Evolutionary conservation across 108 stramenopile species (phyloP).

Genomic region (Mediolabrus comicus): DNA sequence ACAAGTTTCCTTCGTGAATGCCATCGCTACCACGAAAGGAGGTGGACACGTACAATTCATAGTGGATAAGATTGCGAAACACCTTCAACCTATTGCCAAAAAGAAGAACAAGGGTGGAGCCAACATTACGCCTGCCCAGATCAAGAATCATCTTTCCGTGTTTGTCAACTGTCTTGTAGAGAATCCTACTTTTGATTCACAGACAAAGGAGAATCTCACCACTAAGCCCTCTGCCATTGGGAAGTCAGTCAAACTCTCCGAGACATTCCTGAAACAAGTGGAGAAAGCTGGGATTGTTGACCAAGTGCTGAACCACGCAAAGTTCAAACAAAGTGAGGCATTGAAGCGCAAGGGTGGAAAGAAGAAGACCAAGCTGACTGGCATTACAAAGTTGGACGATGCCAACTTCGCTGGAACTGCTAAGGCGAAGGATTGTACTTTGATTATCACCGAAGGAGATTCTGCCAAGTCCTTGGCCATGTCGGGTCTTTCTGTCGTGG

Average conservation of each 20-base stretch:
- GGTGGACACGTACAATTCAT: slow-evolving; percentile 93
- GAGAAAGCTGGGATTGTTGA: slow-evolving; percentile 94
- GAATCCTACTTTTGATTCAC: slow-evolving; percentile 97
- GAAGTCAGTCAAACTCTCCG: slow-evolving; percentile 66
- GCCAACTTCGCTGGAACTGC: slow-evolving; percentile 95
- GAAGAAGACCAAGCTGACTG: slow-evolving; percentile 93
- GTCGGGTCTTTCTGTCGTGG: slow-evolving; percentile 91
- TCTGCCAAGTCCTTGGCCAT: slow-evolving; percentile 94
- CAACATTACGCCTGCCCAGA: slow-evolving; percentile 85
- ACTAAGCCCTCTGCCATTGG: slow-evolving; percentile 80
- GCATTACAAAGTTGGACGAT: slow-evolving; percentile 95
- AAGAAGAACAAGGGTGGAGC: slow-evolving; percentile 95
- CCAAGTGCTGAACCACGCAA: slow-evolving; percentile 73
- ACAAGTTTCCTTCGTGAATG: slow-evolving; percentile 98
- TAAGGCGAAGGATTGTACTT: slow-evolving; percentile 90
- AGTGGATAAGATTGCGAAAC: slow-evolving; percentile 82
- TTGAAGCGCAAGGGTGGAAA: slow-evolving; percentile 91
- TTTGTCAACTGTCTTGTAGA: slow-evolving; percentile 97
- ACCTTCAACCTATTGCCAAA: slow-evolving; percentile 59
- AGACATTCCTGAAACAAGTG: slow-evolving; percentile 84
- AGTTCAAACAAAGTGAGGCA: slow-evolving; percentile 88
- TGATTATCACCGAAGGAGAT: slow-evolving; percentile 96
- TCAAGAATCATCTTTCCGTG: slow-evolving; percentile 95
- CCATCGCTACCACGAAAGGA: slow-evolving; percentile 96
- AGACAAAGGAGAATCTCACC: slow-evolving; percentile 97